Evolutionary conservation across 345 rosid genomes (phyloP).

Genomic region (Gossypium ekmanianum): DNA sequence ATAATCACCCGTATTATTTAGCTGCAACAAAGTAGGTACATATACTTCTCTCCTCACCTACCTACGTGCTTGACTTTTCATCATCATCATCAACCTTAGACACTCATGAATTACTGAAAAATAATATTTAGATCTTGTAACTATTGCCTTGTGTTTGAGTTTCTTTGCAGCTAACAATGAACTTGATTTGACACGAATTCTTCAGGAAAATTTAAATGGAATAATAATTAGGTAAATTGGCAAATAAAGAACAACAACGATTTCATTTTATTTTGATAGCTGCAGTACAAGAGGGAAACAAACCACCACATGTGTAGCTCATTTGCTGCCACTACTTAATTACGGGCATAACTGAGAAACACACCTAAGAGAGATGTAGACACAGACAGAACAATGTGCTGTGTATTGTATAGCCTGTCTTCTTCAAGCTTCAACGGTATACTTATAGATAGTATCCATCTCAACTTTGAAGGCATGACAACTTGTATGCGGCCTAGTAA

Average conservation of each 20-base stretch:
- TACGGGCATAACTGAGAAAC: not conserved
- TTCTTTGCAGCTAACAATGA: too few species aligned
- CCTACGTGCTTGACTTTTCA: not conserved
- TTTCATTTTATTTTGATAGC: slow-evolving; percentile 7
- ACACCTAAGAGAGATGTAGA: not conserved
- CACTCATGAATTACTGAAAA: too few species aligned
- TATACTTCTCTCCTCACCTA: not conserved
- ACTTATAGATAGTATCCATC: not conserved
- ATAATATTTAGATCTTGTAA: too few species aligned
- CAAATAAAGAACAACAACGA: not conserved
- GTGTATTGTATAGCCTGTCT: slow-evolving; percentile 7
- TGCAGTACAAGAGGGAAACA: slow-evolving; percentile 4
- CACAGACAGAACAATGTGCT: slow-evolving; percentile 3
- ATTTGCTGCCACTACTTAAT: not conserved
- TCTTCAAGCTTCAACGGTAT: slow-evolving; percentile 7
- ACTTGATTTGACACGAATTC: too few species aligned
- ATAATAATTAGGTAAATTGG: not conserved
- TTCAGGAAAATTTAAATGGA: not conserved
- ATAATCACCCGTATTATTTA: not conserved
- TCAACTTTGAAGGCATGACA: not conserved
- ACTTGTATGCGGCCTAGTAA: not conserved
- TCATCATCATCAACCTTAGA: too few species aligned
- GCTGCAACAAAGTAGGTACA: not conserved
- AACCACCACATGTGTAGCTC: not conserved
- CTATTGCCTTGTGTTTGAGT: too few species aligned